A percentile compares a stretch with the other conserved stretches of the same genome.
phyloP scores from a whole-genome alignment of 306 rosid species.

The Herpetospermum pedunculosum region DNA sequence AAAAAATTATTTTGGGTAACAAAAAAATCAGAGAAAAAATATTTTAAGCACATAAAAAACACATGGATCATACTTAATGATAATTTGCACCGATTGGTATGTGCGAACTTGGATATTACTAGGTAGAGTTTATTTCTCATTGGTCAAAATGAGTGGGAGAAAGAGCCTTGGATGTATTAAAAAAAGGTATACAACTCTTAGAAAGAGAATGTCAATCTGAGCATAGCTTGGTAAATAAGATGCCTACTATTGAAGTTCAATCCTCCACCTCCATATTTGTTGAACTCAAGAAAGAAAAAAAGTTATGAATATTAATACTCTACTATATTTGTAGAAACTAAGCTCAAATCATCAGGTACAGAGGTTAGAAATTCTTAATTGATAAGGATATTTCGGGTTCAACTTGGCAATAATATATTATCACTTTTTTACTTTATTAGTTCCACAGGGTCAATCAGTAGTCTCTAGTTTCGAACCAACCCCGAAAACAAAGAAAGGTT shows the following conservation, averaged over 20 bases:
- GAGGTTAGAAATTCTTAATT: background rate
- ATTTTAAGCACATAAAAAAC: background rate
- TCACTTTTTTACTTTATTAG: background rate
- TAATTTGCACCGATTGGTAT: background rate
- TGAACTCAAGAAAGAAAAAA: background rate
- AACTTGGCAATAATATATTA: background rate
- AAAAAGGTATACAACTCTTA: too few relatives aligned
- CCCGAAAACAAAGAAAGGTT: background rate
- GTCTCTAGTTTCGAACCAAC: background rate
- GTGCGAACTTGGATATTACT: background rate
- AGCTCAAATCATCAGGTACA: background rate
- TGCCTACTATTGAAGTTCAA: background rate
- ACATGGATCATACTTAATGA: background rate
- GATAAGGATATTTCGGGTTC: background rate
- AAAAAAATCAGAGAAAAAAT: background rate
- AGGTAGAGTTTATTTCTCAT: background rate
- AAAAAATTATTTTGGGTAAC: too few relatives aligned
- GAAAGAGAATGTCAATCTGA: background rate
- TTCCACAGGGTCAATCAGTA: background rate
- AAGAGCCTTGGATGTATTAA: background rate
- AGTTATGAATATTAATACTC: too few relatives aligned
- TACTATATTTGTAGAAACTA: background rate
- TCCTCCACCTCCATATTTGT: background rate
- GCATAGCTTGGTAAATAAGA: background rate
- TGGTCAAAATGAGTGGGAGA: background rate